Evolutionary conservation across 768 basidiomycete genomes (phyloP).

Genomic region (Cystobasidium ongulense): DNA sequence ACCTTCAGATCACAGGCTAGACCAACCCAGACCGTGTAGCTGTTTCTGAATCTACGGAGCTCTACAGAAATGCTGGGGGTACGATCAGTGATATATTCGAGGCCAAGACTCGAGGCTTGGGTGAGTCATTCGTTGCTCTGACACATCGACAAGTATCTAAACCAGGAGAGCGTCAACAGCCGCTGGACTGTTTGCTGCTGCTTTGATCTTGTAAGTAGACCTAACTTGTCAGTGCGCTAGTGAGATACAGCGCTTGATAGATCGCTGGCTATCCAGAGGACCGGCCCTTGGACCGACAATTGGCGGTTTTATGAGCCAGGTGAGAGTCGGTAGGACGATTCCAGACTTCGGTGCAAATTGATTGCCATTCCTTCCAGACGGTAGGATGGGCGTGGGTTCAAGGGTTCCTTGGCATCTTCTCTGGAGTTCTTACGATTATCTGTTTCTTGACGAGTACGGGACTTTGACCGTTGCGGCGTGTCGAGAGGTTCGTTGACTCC

Average conservation of each 20-base stretch:
- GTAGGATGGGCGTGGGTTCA: constrained; percentile 45
- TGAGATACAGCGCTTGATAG: background rate
- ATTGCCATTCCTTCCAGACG: background rate
- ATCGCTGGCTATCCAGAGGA: background rate
- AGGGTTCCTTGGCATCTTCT: constrained; percentile 43
- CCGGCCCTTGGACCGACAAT: constrained; percentile 32
- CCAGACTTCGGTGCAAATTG: background rate
- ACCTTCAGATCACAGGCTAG: background rate
- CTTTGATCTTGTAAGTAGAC: constrained; percentile 61
- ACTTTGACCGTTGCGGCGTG: constrained; percentile 11
- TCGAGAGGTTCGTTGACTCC: too few relatives aligned
- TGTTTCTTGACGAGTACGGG: constrained; percentile 40
- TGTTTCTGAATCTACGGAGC: too few relatives aligned
- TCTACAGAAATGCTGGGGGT: constrained; percentile 51
- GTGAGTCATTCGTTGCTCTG: background rate
- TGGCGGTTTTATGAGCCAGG: constrained; percentile 45
- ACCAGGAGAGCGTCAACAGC: constrained; percentile 46
- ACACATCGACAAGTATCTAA: background rate
- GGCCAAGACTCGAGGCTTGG: background rate
- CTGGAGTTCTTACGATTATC: constrained; percentile 53
- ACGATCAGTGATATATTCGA: constrained; percentile 36
- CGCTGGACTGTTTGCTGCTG: constrained; percentile 55
- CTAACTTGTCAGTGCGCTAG: background rate
- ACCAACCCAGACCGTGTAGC: too few relatives aligned
- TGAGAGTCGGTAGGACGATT: too few relatives aligned